phyloP scores from a whole-genome alignment of 345 rosid species.

The Citrus hindsii region DNA sequence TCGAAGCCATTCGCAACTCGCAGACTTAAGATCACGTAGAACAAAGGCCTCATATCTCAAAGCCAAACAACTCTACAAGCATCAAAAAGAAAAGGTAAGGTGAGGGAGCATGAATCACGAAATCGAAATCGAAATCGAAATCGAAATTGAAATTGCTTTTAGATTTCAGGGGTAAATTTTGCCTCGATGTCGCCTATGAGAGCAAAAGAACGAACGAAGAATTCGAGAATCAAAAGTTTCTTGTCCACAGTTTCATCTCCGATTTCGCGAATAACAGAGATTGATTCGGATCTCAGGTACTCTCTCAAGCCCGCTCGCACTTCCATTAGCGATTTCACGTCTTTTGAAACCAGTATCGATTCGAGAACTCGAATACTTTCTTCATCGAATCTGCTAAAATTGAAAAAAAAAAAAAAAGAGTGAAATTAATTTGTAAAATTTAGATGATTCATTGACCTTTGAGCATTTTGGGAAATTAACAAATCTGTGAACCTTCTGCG shows the following conservation, averaged over 20 bases:
- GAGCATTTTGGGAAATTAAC: background rate
- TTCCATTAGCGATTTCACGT: slow-evolving; percentile 41
- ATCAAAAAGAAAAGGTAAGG: background rate
- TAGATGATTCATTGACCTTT: background rate
- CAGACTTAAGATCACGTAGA: slow-evolving; percentile 53
- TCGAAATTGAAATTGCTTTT: too few relatives aligned
- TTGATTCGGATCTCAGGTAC: slow-evolving; percentile 53
- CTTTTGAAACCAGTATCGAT: slow-evolving; percentile 46
- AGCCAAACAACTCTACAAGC: slow-evolving; percentile 64
- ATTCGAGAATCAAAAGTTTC: slow-evolving; percentile 65
- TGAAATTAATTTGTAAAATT: background rate
- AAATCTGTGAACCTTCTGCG: slow-evolving; percentile 39
- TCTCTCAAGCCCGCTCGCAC: slow-evolving; percentile 38
- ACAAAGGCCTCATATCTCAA: slow-evolving; percentile 68
- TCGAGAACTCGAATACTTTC: slow-evolving; percentile 60
- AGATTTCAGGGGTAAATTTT: background rate
- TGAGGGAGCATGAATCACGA: too few relatives aligned
- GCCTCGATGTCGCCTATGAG: slow-evolving; percentile 73
- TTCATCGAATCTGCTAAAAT: slow-evolving; percentile 51
- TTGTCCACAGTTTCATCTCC: slow-evolving; percentile 36
- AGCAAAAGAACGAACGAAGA: slow-evolving; percentile 73
- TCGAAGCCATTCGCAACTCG: slow-evolving; percentile 37
- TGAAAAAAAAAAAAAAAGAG: background rate
- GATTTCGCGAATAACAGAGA: slow-evolving; percentile 34
- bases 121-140: too few relatives aligned